Evolutionary conservation across 495 filamentous ascomycete genomes (phyloP).

Genomic region (Cairneyella variabilis): DNA sequence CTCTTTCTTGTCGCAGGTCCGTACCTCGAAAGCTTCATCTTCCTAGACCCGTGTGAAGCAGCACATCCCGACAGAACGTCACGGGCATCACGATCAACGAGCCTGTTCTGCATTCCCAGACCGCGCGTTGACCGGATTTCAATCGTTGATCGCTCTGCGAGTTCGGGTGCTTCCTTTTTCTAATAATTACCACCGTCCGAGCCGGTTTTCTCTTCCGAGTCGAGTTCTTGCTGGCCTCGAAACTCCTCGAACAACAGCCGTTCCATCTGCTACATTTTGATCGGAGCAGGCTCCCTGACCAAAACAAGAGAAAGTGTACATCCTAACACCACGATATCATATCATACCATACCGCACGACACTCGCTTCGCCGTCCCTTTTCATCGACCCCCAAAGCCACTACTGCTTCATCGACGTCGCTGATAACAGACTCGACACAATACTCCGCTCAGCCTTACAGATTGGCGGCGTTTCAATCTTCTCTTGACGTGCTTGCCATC

Average conservation of each 20-base stretch:
- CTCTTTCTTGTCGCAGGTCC: conserved; percentile 29
- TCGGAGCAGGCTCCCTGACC: conserved; percentile 29
- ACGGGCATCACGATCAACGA: conserved; percentile 3
- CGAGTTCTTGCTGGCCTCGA: conserved; percentile 32
- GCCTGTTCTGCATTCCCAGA: not conserved
- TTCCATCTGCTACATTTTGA: conserved; percentile 25
- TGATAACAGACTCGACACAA: conserved; percentile 1
- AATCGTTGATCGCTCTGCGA: conserved; percentile 13
- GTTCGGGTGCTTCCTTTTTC: conserved; percentile 23
- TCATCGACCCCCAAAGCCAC: conserved; percentile 13
- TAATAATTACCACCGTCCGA: conserved; percentile 19
- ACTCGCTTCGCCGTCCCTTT: conserved; percentile 25
- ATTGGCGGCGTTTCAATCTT: conserved; percentile 15
- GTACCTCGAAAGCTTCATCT: conserved; percentile 25
- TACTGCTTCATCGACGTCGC: conserved; percentile 27
- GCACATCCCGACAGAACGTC: not conserved
- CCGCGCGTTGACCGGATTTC: conserved; percentile 9
- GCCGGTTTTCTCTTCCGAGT: conserved; percentile 26
- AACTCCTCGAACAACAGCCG: conserved; percentile 28
- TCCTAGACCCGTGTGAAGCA: conserved; percentile 9
- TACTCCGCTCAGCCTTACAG: conserved; percentile 16
- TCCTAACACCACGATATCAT: too few species aligned
- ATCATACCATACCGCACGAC: conserved; percentile 19
- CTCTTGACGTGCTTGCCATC: conserved; percentile 9
- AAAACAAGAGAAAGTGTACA: conserved; percentile 15